Percentiles rank a stretch among this genome's conserved stretches.
Evolutionary conservation across 2,329 filamentous ascomycete species (phyloP).

Genomic region (Gremmenia infestans): DNA sequence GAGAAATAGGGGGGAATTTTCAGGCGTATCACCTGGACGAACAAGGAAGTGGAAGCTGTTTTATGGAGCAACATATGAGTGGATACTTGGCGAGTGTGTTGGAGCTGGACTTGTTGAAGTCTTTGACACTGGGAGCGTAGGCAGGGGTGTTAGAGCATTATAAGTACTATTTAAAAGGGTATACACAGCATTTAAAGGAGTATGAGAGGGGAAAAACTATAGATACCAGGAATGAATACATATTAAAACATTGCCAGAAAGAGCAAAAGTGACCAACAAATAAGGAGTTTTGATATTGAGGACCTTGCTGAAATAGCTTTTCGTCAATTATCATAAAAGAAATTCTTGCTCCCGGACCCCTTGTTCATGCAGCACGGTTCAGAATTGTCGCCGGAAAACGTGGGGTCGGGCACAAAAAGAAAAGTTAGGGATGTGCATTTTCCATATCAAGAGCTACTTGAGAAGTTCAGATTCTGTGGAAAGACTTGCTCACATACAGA

Average conservation of each 20-base stretch:
- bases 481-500: no score
- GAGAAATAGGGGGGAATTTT: slow-evolving; percentile 51
- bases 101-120: slow-evolving; percentile 66
- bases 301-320: not conserved
- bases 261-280: no score
- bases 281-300: not conserved
- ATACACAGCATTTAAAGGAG: not conserved
- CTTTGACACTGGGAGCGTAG: slow-evolving; percentile 72
- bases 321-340: not conserved
- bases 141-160: slow-evolving; percentile 52
- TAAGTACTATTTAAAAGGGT: slow-evolving; percentile 4
- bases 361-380: not conserved
- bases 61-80: slow-evolving; percentile 64
- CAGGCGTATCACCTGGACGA: slow-evolving; percentile 52
- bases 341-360: not conserved
- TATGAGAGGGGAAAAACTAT: not conserved
- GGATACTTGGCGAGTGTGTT: slow-evolving; percentile 66
- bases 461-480: no score
- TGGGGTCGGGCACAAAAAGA: no score
- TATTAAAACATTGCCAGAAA: no score
- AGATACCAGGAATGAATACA: no score
- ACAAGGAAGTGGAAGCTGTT: slow-evolving; percentile 69
- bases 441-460: no score
- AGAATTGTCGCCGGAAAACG: no score
- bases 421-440: no score